Base-by-base conservation (phyloP, 345 rosid species). In the Fremontodendron californicum region DNA sequence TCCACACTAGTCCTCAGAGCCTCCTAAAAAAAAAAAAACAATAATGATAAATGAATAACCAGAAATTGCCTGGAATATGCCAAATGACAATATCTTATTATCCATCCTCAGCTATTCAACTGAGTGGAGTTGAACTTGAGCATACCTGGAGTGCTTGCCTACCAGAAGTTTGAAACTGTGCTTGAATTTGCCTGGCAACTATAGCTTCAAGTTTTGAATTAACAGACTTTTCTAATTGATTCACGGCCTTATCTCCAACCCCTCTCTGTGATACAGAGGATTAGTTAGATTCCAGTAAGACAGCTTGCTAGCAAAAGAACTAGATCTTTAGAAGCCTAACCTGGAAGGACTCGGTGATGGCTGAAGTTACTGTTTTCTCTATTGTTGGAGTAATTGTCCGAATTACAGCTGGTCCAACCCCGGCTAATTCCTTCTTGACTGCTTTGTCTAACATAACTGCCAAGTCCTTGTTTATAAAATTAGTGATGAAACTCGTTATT, bases 141-240 rank as follows among this genome's bases (percentile, higher is more conserved):
- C n/a, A 73, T 76, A 94, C 98, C 98, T 93, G 95, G 71, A 94
- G 94, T 29, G 98, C 98, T 77, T 89, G 95, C 85, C 82, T 90
- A 81, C 97, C 99, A 85, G 98, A 88, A 73, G 94, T 93, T 89
- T 92, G 98, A 84, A 95, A 93, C 75, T 93, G 98, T 57, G 90
- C 81, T 78, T 88, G 91, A 70, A 95, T 95, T 85, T 95, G 99
- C 83, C 88, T 87, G 45, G 93, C 86, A 77, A 95, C 88, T 13
- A 92, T 84, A 73, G 94, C 85, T 80, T 93, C 98, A 39, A 95
- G 93, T 86, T 91, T 95, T 73, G 90, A 82, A 78, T 75, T 89
- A 77, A 95, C 90, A 52, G 98, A 88, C 77, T 88, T 95, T 54
- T 95, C 98, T 57, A 93, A 89, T 79, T 90, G 98, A 81, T 86